A percentile compares a stretch with the other conserved stretches of the same genome.
Evolutionary conservation across 805 yeast genomes (phyloP).

Genomic region (Wickerhamomyces bovis): DNA sequence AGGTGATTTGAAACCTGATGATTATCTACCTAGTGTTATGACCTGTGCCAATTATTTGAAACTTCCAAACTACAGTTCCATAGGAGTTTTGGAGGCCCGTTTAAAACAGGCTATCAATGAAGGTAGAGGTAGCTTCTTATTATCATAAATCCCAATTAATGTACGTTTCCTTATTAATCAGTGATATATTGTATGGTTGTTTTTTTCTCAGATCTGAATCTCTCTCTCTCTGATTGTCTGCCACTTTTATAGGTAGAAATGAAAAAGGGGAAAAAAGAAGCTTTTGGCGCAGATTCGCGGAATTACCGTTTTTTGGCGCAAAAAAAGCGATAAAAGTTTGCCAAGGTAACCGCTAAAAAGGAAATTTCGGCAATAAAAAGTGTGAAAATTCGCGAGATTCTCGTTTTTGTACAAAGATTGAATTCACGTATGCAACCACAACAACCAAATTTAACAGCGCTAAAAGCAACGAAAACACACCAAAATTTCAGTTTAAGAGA

Average conservation of each 20-base stretch:
- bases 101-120: slow-evolving; percentile 71
- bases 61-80: slow-evolving; percentile 72
- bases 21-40: slow-evolving; percentile 93
- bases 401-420: not conserved
- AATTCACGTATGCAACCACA: not conserved
- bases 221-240: too few relatives aligned
- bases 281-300: too few relatives aligned
- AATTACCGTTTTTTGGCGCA: too few relatives aligned
- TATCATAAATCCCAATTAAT: slow-evolving; percentile 37
- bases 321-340: too few relatives aligned
- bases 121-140: slow-evolving; percentile 81
- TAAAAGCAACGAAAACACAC: not conserved
- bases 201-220: too few relatives aligned
- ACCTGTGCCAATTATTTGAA: slow-evolving; percentile 94
- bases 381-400: not conserved
- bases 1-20: slow-evolving; percentile 60
- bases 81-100: slow-evolving; percentile 51
- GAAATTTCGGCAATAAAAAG: too few relatives aligned
- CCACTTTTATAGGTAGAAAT: too few relatives aligned
- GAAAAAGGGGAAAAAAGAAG: too few relatives aligned
- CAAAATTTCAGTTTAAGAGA: too few relatives aligned
- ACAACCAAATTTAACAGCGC: not conserved
- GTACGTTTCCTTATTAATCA: not conserved
- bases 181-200: too few relatives aligned
- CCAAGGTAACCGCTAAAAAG: too few relatives aligned